phyloP scores from a whole-genome alignment of 305 asterid genomes.

The Rubia tinctorum region DNA sequence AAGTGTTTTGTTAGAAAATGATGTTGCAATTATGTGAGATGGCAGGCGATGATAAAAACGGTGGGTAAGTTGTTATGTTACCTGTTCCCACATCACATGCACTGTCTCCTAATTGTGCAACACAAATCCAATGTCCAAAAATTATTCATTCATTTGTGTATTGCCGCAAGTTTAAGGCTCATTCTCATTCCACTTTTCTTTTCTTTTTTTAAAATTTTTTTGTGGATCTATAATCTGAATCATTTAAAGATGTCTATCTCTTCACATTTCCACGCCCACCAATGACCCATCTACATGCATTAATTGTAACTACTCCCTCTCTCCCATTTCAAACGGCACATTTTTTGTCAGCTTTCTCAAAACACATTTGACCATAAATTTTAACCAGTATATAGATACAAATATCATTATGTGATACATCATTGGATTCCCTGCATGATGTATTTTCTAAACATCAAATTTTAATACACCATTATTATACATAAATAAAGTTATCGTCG shows the following conservation, averaged over 20 bases:
- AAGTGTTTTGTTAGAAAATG: not conserved
- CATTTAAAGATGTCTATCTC: not conserved
- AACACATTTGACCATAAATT: no score
- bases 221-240: not conserved
- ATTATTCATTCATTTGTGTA: not conserved
- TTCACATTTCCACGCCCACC: not conserved
- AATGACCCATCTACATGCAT: not conserved
- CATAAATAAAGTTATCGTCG: no score
- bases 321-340: no score
- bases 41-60: not conserved
- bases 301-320: not conserved
- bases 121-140: not conserved
- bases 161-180: not conserved
- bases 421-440: no score
- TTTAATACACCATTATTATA: no score
- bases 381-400: no score
- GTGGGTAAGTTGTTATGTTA: not conserved
- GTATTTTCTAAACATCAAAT: no score
- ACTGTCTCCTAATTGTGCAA: not conserved
- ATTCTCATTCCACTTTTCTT: not conserved
- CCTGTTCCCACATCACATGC: constrained; percentile 14
- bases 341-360: no score
- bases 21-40: not conserved
- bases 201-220: no score
- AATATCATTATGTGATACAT: no score